Evolutionary conservation across 768 basidiomycete genomes (phyloP), one percentile per base, ranked within the genome.

Genomic region (Russula dissimulans): DNA sequence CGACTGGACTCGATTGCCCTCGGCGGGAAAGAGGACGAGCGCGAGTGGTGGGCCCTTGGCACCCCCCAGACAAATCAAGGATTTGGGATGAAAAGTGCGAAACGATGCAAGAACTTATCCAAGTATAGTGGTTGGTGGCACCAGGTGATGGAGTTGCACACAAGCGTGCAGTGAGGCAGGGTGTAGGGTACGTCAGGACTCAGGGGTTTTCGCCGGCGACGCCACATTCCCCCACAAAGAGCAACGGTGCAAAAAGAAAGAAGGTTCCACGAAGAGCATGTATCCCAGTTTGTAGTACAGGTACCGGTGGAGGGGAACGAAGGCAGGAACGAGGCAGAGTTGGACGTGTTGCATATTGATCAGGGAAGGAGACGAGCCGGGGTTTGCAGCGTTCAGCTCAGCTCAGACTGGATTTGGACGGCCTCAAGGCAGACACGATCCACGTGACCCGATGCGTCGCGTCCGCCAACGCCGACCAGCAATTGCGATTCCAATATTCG

Each of bases 181-280:
- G 57, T 59, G 51, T 14, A 61, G 60, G 54, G 55, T 52, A 51
- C 41, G 51, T 48, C 52, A 47, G 47, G 46, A 42, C n/a, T 55
- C 47, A 55, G 41, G 59, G 59, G 59, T 48, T 26, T 26, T 17
- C 9, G 46, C 10, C 26, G 34, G 31, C 45, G 3, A 36, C 26
- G 53, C 59, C 46, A 54, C 59, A 53, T 53, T 32, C 36, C 44
- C 44, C 41, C 17, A 41, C 7, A 44, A 48, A 46, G 41, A 46
- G 47, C 31, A 31, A 54, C 41, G 53, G 48, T 42, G 22, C 2
- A 26, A 26, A 26, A 26, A 26, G 22, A 26, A 26, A 29, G 59
- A 41, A 52, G 14, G 29, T 56, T 61, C 60, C 31, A 32, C 31
- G 36, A 39, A 50, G 11, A 26, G 32, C 46, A 29, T 26, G 32